These are phyloP conservation scores for Chenopodium quinoa DNA, from an alignment of 148 eudicot species.

Conservation along the genomic window DNA sequence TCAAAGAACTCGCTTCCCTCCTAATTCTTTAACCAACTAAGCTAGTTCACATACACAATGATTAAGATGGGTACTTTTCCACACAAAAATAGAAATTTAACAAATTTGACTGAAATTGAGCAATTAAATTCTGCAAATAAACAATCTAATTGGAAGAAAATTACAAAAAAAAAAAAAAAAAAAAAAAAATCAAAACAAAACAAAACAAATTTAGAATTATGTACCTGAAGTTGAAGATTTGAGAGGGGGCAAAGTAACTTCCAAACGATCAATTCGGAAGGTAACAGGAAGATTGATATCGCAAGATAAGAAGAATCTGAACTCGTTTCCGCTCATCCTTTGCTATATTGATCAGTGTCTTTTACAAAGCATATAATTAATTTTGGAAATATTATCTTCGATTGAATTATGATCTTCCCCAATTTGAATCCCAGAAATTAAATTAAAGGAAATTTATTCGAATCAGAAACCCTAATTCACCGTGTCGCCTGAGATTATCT, in stretches of 20 bases:
- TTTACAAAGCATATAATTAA: neutral
- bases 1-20: neutral
- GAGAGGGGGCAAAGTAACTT: slow-evolving; percentile 49
- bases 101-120: neutral
- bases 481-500: neutral
- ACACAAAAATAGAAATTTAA: neutral
- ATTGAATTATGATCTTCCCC: neutral
- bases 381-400: neutral
- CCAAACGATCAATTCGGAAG: slow-evolving; percentile 69
- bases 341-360: neutral
- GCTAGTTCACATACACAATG: too few relatives aligned
- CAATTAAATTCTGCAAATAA: neutral
- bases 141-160: neutral
- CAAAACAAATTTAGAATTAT: too few relatives aligned
- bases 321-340: slow-evolving; percentile 73
- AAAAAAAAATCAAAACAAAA: too few relatives aligned
- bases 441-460: neutral
- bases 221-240: slow-evolving; percentile 56
- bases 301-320: slow-evolving; percentile 84
- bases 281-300: slow-evolving; percentile 88
- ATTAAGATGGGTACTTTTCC: neutral
- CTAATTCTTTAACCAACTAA: neutral
- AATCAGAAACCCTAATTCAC: neutral
- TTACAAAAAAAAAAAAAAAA: neutral
- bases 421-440: neutral